Evolutionary conservation across 2,329 filamentous ascomycete genomes (phyloP).

Genomic region (Nemania sp.): DNA sequence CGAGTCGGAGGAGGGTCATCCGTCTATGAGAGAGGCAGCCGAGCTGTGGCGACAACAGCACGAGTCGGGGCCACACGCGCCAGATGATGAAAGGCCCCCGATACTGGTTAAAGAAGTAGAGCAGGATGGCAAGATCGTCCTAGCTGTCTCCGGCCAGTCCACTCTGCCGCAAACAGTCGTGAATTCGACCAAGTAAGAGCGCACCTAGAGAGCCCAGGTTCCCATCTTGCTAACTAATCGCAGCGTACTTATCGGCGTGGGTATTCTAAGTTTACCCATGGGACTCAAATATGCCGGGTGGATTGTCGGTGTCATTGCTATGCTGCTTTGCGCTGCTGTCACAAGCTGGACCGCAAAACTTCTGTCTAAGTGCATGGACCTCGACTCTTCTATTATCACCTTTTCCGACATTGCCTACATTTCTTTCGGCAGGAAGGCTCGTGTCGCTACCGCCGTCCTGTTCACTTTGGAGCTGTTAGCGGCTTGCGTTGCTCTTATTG

Average conservation of each 20-base stretch:
- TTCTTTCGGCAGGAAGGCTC: conserved; percentile 81
- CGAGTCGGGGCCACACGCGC: conserved; percentile 49
- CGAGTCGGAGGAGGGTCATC: conserved; percentile 44
- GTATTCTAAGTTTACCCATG: conserved; percentile 84
- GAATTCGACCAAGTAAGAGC: conserved; percentile 79
- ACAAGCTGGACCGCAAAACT: conserved; percentile 87
- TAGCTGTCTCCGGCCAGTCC: conserved; percentile 88
- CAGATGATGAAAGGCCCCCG: conserved; percentile 67
- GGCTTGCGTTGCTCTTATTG: conserved; percentile 72
- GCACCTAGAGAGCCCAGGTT: too few species aligned
- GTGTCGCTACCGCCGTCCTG: conserved; percentile 79
- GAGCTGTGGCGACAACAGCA: conserved; percentile 59
- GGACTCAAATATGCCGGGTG: conserved; percentile 87
- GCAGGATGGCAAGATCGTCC: conserved; percentile 81
- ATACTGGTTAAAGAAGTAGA: conserved; percentile 88
- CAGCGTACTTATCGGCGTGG: conserved; percentile 82
- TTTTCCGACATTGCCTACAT: conserved; percentile 93
- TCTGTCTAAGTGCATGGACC: conserved; percentile 84
- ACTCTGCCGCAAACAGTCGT: conserved; percentile 94
- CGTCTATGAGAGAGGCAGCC: conserved; percentile 55
- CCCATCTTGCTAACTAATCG: conserved; percentile 19
- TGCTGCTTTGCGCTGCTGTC: conserved; percentile 72
- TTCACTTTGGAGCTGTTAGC: conserved; percentile 88
- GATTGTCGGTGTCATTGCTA: conserved; percentile 77
- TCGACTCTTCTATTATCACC: conserved; percentile 83